Evolutionary conservation across 768 basidiomycete species (phyloP).

Genomic region (Mycena latifolia): DNA sequence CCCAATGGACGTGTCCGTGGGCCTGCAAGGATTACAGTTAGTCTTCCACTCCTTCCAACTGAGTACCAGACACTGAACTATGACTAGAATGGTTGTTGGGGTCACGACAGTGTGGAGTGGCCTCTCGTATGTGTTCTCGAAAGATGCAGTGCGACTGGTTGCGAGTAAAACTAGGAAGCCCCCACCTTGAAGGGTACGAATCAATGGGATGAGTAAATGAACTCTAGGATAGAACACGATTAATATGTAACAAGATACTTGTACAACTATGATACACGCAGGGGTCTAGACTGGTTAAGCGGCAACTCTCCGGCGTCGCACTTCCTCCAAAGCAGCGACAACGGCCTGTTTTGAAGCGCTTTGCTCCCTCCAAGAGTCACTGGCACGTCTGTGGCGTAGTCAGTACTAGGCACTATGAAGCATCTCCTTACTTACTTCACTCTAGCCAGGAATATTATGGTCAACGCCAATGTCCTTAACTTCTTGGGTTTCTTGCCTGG

Average conservation of each 20-base stretch:
- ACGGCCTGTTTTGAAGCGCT: conserved; percentile 71
- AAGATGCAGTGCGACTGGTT: conserved; percentile 77
- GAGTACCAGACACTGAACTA: not conserved
- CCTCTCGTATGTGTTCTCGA: conserved; percentile 82
- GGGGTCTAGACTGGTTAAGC: conserved; percentile 29
- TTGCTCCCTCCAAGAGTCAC: conserved; percentile 74
- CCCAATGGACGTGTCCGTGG: conserved; percentile 65
- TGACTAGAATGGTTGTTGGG: conserved; percentile 83
- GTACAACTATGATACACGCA: conserved; percentile 32
- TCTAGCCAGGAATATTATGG: conserved; percentile 75
- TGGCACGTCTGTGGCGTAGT: conserved; percentile 62
- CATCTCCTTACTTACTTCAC: conserved; percentile 61
- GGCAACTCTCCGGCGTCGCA: conserved; percentile 63
- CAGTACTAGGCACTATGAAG: not conserved
- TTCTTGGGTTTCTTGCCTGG: conserved; percentile 57
- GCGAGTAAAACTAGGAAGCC: conserved; percentile 50
- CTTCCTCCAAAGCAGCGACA: conserved; percentile 76
- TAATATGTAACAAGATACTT: conserved; percentile 38
- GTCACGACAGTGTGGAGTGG: conserved; percentile 95
- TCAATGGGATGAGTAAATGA: not conserved
- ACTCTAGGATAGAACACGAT: conserved; percentile 26
- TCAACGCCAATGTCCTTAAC: conserved; percentile 68
- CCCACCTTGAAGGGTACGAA: conserved; percentile 34
- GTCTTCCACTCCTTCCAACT: conserved; percentile 44
- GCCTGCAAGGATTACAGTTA: conserved; percentile 81